A percentile compares a stretch with the other conserved stretches of the same genome.
Evolutionary conservation across 1,139 yeast species (phyloP).

Genomic region (Nematodospora anomalae): DNA sequence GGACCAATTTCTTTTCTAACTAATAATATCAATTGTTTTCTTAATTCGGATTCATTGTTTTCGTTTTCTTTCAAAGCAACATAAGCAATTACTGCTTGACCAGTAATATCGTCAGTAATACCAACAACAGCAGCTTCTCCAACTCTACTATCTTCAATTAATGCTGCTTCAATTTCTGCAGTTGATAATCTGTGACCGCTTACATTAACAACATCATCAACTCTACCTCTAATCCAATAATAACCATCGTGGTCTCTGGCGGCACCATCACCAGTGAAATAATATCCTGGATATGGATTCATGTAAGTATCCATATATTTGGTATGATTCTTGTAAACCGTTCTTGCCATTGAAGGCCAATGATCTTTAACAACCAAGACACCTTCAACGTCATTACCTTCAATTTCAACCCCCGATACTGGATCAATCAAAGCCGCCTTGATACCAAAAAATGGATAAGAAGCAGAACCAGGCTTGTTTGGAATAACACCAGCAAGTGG

Average conservation of each 20-base stretch:
- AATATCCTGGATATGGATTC: constrained; percentile 93
- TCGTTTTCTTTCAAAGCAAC: constrained; percentile 74
- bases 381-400: constrained; percentile 94
- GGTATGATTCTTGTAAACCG: constrained; percentile 88
- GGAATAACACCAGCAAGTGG: constrained; percentile 94
- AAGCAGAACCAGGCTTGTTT: constrained; percentile 96
- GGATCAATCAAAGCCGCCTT: constrained; percentile 91
- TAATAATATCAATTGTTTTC: constrained; percentile 81
- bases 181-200: constrained; percentile 97
- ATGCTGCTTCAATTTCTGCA: constrained; percentile 94
- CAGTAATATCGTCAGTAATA: constrained; percentile 90
- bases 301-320: constrained; percentile 92
- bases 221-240: constrained; percentile 98
- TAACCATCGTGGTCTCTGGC: constrained; percentile 97
- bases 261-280: constrained; percentile 99
- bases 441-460: constrained; percentile 94
- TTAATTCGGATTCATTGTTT: constrained; percentile 56
- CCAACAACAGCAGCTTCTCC: constrained; percentile 97
- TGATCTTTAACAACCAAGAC: constrained; percentile 85
- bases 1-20: constrained; percentile 97
- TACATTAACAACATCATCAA: constrained; percentile 96
- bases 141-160: constrained; percentile 75
- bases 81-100: constrained; percentile 95
- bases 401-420: constrained; percentile 76
- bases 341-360: constrained; percentile 99